Evolutionary conservation across 2,329 filamentous ascomycete genomes (phyloP).

Genomic region (Pezicula neosporulosa): DNA sequence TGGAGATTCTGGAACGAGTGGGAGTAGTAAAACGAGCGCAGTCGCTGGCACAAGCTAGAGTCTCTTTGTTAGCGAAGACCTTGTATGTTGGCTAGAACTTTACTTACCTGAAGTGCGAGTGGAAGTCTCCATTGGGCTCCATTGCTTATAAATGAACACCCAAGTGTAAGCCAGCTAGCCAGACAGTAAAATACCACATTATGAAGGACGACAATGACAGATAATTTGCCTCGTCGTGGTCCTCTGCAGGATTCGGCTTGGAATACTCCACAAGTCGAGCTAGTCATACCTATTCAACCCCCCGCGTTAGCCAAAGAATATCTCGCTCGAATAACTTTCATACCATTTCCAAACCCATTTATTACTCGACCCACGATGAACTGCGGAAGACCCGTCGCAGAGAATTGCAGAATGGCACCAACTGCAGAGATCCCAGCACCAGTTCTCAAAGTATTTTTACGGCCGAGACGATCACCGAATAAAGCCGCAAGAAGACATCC

Average conservation of each 20-base stretch:
- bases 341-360: constrained; percentile 45
- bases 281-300: constrained; percentile 7
- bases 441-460: constrained; percentile 12
- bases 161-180: constrained; percentile 24
- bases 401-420: constrained; percentile 43
- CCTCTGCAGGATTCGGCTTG: constrained; percentile 16
- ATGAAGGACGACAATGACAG: constrained; percentile 37
- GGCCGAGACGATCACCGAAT: constrained; percentile 16
- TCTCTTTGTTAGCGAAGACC: neutral
- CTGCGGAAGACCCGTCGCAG: constrained; percentile 41
- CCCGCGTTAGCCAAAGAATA: neutral
- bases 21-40: constrained; percentile 3
- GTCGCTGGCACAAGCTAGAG: constrained; percentile 6
- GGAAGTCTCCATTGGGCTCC: constrained; percentile 49
- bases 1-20: constrained; percentile 33
- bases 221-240: constrained; percentile 15
- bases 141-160: constrained; percentile 22
- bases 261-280: constrained; percentile 16
- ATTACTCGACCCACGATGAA: constrained; percentile 47
- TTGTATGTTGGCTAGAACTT: neutral
- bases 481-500: constrained; percentile 13
- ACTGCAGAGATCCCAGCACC: constrained; percentile 11
- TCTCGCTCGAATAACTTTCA: constrained; percentile 29
- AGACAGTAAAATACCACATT: constrained; percentile 58
- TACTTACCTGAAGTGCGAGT: constrained; percentile 38